phyloP scores from a whole-genome alignment of 306 rosid species.

The Sechiopsis laciniata region DNA sequence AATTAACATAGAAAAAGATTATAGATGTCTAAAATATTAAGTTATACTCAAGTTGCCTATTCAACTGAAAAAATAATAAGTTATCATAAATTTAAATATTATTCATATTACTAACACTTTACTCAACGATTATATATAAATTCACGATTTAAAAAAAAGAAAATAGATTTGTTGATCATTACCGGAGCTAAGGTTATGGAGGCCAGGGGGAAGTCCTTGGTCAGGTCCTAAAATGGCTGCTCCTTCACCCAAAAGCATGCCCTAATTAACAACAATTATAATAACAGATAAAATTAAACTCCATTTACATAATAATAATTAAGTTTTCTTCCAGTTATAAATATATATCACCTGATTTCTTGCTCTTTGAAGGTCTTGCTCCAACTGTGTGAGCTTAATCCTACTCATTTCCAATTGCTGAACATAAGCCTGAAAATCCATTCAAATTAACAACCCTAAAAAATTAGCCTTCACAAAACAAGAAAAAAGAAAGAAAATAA shows the following conservation, averaged over 20 bases:
- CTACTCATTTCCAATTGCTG: conserved; percentile 94
- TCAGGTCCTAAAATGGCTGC: conserved; percentile 62
- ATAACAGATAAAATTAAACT: neutral
- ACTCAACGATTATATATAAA: too few relatives aligned
- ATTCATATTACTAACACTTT: too few relatives aligned
- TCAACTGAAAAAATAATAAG: too few relatives aligned
- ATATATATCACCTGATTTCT: conserved; percentile 56
- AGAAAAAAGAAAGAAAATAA: too few relatives aligned
- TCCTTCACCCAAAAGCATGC: conserved; percentile 59
- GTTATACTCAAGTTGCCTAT: too few relatives aligned
- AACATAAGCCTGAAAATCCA: conserved; percentile 24
- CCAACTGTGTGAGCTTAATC: conserved; percentile 85
- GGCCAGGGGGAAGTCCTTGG: conserved; percentile 55
- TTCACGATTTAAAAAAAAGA: too few relatives aligned
- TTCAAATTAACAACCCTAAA: neutral
- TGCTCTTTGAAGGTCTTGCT: conserved; percentile 83
- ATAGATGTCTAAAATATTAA: neutral
- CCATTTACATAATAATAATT: neutral
- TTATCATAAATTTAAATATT: too few relatives aligned
- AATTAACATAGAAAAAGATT: too few relatives aligned
- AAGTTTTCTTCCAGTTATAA: neutral
- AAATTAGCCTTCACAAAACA: too few relatives aligned
- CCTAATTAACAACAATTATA: conserved; percentile 34
- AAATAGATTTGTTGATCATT: too few relatives aligned
- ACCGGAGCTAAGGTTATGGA: conserved; percentile 39